These are phyloP conservation scores for Laetiporus sulphureus DNA, from an alignment of 1,284 basidiomycete species.

Conservation along the genomic window DNA sequence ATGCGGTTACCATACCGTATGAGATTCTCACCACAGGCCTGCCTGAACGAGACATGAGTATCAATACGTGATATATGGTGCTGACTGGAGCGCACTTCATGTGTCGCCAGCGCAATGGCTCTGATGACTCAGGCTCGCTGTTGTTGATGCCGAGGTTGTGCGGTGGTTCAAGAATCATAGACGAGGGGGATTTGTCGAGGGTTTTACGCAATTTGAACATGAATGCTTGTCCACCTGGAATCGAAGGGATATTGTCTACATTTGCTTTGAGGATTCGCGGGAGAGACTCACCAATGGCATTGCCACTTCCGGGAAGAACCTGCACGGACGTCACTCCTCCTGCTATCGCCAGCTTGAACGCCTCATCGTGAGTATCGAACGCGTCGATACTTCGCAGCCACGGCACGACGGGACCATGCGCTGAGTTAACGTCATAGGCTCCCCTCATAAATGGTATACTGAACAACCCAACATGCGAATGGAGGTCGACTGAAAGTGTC, in stretches of 20 bases:
- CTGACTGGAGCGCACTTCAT: slow-evolving; percentile 27
- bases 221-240: slow-evolving; percentile 39
- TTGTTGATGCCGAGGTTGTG: slow-evolving; percentile 32
- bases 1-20: slow-evolving; percentile 41
- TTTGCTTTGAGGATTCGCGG: too few relatives aligned
- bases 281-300: slow-evolving; percentile 22
- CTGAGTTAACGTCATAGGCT: slow-evolving; percentile 47
- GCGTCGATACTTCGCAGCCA: slow-evolving; percentile 43
- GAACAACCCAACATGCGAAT: slow-evolving; percentile 52
- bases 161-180: slow-evolving; percentile 43
- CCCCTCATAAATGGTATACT: slow-evolving; percentile 46
- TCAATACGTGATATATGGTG: neutral
- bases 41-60: too few relatives aligned
- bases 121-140: slow-evolving; percentile 20
- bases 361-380: slow-evolving; percentile 44
- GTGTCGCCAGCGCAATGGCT: slow-evolving; percentile 37
- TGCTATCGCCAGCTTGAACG: slow-evolving; percentile 32
- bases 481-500: slow-evolving; percentile 4
- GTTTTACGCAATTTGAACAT: slow-evolving; percentile 46
- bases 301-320: slow-evolving; percentile 29
- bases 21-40: slow-evolving; percentile 54
- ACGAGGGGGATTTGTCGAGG: slow-evolving; percentile 34
- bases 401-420: slow-evolving; percentile 40
- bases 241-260: too few relatives aligned
- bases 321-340: slow-evolving; percentile 45